phyloP scores from a whole-genome alignment of 805 yeast genomes.

The Saccharomycodes ludwigii region DNA sequence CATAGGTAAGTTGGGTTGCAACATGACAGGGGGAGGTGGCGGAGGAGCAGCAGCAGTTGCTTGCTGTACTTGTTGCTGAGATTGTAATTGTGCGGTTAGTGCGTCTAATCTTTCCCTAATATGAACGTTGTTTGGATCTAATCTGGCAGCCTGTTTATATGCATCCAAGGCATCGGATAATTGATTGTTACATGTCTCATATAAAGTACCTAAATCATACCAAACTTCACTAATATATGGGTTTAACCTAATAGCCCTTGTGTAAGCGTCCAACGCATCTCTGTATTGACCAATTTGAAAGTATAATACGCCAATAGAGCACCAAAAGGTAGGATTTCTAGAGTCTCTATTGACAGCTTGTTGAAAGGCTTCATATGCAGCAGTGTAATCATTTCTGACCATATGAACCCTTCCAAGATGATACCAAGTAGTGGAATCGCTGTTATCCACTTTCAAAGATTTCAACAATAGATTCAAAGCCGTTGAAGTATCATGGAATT shows the following conservation, averaged over 20 bases:
- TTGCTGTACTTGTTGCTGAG: slow-evolving; percentile 4
- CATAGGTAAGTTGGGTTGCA: slow-evolving; percentile 21
- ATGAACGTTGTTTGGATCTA: slow-evolving; percentile 90
- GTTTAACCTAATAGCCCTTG: slow-evolving; percentile 88
- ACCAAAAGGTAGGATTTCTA: slow-evolving; percentile 97
- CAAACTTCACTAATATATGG: slow-evolving; percentile 96
- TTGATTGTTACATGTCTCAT: slow-evolving; percentile 96
- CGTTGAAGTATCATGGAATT: slow-evolving; percentile 66
- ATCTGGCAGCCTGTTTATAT: slow-evolving; percentile 87
- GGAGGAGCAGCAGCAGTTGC: slow-evolving; percentile 5
- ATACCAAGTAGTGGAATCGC: slow-evolving; percentile 96
- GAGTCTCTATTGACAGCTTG: slow-evolving; percentile 96
- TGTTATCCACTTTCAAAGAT: slow-evolving; percentile 76
- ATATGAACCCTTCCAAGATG: slow-evolving; percentile 92
- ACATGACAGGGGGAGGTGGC: slow-evolving; percentile 19
- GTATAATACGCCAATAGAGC: slow-evolving; percentile 88
- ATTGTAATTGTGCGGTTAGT: slow-evolving; percentile 38
- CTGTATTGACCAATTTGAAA: slow-evolving; percentile 93
- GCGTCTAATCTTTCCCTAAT: slow-evolving; percentile 88
- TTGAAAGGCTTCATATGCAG: slow-evolving; percentile 96
- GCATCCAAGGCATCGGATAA: slow-evolving; percentile 93
- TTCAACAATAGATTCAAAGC: slow-evolving; percentile 76
- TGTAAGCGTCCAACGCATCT: slow-evolving; percentile 95
- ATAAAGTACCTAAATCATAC: slow-evolving; percentile 95
- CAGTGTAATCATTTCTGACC: slow-evolving; percentile 89